Evolutionary conservation across 208 protist species (phyloP).

Genomic region (Trypanosoma lewisi): DNA sequence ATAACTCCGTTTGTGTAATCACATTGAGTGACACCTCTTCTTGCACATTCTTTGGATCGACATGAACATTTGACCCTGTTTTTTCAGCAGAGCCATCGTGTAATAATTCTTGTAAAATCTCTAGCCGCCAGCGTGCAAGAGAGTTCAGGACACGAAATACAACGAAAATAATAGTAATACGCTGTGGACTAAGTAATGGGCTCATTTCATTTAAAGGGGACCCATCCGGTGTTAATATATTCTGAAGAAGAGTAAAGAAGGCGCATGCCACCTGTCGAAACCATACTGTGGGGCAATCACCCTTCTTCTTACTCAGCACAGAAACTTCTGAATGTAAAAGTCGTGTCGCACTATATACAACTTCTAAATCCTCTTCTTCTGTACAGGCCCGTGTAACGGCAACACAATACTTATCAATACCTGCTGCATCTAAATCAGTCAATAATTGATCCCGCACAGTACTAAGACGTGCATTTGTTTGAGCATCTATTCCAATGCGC

Average conservation of each 20-base stretch:
- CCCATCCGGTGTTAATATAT: constrained; percentile 60
- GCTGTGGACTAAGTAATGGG: constrained; percentile 25
- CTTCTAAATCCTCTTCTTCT: constrained; percentile 47
- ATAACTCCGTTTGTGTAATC: constrained; percentile 72
- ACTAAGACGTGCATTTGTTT: constrained; percentile 34
- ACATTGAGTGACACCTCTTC: constrained; percentile 19
- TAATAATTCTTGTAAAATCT: constrained; percentile 61
- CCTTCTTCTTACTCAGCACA: constrained; percentile 48
- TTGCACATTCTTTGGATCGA: constrained; percentile 16
- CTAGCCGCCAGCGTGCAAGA: constrained; percentile 74
- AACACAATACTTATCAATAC: constrained; percentile 63
- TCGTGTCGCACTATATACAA: constrained; percentile 59
- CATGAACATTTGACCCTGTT: constrained; percentile 12
- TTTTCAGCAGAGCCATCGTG: constrained; percentile 35
- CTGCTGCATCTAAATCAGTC: constrained; percentile 53
- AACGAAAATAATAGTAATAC: constrained; percentile 62
- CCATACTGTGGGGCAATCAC: constrained; percentile 44
- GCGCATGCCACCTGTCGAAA: constrained; percentile 45
- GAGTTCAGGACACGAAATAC: constrained; percentile 69
- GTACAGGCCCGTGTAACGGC: constrained; percentile 47
- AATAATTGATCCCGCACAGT: constrained; percentile 61
- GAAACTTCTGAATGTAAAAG: constrained; percentile 47
- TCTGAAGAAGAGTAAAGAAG: constrained; percentile 75
- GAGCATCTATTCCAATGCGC: constrained; percentile 34
- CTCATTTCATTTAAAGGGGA: constrained; percentile 22